A percentile compares a stretch with the other conserved stretches of the same genome.
These are phyloP conservation scores for Pseudocercospora pini-densiflorae DNA, from an alignment of 2,329 filamentous ascomycete species.

Conservation along the genomic window DNA sequence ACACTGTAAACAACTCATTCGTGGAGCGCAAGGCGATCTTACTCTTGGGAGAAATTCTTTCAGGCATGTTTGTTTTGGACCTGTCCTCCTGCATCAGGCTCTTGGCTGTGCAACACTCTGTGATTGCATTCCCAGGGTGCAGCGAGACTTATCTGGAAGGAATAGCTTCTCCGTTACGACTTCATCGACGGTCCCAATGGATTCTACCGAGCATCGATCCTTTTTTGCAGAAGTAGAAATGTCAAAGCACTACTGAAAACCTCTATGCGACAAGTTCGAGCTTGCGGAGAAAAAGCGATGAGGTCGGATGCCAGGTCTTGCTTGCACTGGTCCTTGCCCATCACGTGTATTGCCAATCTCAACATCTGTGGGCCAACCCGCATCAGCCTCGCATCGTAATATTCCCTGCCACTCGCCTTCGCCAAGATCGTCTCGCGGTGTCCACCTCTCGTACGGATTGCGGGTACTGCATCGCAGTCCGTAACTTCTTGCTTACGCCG, in stretches of 20 bases:
- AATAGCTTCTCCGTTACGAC: neutral
- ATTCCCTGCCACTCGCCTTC: neutral
- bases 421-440: neutral
- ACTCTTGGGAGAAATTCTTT: neutral
- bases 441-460: neutral
- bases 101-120: neutral
- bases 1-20: too few species aligned
- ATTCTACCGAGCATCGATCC: neutral
- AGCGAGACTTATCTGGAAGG: neutral
- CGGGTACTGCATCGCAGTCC: neutral
- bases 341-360: constrained; percentile 1
- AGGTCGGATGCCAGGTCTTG: neutral
- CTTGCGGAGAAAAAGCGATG: neutral
- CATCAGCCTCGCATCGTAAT: neutral
- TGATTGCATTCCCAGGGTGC: neutral
- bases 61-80: neutral
- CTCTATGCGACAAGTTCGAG: neutral
- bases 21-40: neutral
- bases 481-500: neutral
- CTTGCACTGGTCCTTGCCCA: neutral
- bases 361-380: neutral
- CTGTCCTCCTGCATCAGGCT: neutral
- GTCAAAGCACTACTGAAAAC: neutral
- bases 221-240: neutral
- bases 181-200: neutral